These are phyloP conservation scores for sweet orange (Citrus sinensis) DNA, from an alignment of 345 rosid species.

Conservation along the genomic window DNA sequence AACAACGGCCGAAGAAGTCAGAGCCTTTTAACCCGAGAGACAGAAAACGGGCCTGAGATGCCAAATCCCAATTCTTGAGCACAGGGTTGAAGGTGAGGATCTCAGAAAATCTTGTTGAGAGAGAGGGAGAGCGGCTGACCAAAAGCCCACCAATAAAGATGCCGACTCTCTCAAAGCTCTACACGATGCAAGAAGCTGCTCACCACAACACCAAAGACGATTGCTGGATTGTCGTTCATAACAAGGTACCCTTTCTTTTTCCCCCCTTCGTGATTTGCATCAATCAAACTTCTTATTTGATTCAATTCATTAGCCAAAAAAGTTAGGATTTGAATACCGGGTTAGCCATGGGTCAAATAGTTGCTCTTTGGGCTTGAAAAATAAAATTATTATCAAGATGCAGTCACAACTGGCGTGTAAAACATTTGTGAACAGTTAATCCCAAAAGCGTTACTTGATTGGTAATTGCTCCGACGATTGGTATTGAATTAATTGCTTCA, in stretches of 20 bases:
- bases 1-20: not conserved
- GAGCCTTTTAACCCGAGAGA: not conserved
- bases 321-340: not conserved
- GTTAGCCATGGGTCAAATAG: not conserved
- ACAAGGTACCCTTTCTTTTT: conserved; percentile 46
- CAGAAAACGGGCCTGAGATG: not conserved
- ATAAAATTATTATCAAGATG: not conserved
- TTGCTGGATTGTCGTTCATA: conserved; percentile 91
- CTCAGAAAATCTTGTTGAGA: not conserved
- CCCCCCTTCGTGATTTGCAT: not conserved
- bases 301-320: not conserved
- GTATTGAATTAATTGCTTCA: not conserved
- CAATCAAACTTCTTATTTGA: not conserved
- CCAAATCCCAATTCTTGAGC: not conserved
- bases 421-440: not conserved
- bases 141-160: conserved; percentile 21
- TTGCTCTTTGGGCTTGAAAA: not conserved
- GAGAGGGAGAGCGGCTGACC: not conserved
- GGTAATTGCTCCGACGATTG: too few species aligned
- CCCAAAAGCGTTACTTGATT: not conserved
- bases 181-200: conserved; percentile 68
- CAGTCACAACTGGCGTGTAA: not conserved
- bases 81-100: not conserved
- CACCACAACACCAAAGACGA: conserved; percentile 69
- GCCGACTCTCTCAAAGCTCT: conserved; percentile 78